Percentiles rank a stretch among this genome's conserved stretches.
These are phyloP conservation scores for Eucalyptus sp. DNA, from an alignment of 345 rosid genomes.

Conservation along the genomic window DNA sequence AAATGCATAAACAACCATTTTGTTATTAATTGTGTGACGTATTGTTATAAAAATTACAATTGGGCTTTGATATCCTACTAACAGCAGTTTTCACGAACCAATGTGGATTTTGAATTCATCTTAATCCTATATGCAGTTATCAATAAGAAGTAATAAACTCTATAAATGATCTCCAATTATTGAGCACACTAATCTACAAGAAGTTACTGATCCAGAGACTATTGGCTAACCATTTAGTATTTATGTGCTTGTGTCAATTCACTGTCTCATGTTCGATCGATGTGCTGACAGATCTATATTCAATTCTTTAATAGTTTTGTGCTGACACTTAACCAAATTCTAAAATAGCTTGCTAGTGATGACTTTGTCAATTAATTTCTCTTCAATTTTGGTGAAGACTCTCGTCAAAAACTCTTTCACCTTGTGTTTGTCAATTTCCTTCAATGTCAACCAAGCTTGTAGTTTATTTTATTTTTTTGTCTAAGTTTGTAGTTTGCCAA, in stretches of 20 bases:
- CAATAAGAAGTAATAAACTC: not conserved
- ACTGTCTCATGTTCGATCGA: fast-evolving
- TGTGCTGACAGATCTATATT: fast-evolving
- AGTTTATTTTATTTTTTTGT: too few relatives aligned
- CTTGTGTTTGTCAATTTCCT: not conserved
- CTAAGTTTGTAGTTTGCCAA: not conserved
- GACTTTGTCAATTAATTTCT: not conserved
- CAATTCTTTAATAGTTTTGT: not conserved
- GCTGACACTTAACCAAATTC: not conserved
- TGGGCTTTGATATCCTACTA: not conserved
- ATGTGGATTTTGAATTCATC: not conserved
- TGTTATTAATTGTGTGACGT: not conserved
- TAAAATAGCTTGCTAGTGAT: not conserved
- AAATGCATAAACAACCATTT: not conserved
- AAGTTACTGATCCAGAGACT: not conserved
- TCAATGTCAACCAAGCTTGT: not conserved
- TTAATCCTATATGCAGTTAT: not conserved
- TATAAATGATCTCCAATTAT: not conserved
- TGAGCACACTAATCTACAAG: not conserved
- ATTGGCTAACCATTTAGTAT: not conserved
- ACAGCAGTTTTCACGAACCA: fast-evolving
- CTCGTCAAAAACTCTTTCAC: not conserved
- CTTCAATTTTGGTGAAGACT: not conserved
- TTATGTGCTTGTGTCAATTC: not conserved
- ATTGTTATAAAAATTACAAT: not conserved